Conservation (phyloP, 2,329 filamentous ascomycete genomes). For the Aspergillus pseudoglaucus region DNA sequence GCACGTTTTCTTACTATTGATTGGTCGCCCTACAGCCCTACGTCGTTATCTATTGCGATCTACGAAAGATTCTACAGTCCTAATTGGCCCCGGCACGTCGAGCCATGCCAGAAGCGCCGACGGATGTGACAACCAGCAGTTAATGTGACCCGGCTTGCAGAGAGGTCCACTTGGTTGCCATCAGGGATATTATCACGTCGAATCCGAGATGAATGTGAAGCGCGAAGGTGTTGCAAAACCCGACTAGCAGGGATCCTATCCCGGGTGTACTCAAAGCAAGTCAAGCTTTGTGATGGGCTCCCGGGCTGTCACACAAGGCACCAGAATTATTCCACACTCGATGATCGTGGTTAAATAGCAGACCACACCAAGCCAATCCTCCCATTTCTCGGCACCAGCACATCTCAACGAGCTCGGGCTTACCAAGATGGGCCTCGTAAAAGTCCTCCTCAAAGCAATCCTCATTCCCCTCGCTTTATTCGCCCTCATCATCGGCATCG, state of each 20-base stretch:
- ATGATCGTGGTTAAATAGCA: neutral
- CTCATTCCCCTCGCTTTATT: conserved; percentile 14
- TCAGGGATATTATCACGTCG: neutral
- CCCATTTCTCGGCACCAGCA: neutral
- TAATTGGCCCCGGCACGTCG: neutral
- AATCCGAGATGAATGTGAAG: neutral
- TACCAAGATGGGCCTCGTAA: conserved; percentile 12
- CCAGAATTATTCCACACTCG: neutral
- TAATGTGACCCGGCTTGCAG: neutral
- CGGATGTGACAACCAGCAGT: neutral
- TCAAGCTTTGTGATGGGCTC: neutral
- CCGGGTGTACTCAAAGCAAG: neutral
- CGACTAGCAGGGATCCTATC: neutral
- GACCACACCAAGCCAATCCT: neutral
- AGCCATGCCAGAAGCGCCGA: neutral
- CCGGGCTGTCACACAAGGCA: neutral
- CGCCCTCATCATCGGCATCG: conserved; percentile 5
- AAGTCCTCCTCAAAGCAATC: conserved; percentile 16
- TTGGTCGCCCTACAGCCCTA: conserved; percentile 1
- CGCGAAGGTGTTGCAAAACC: neutral
- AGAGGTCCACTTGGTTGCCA: neutral
- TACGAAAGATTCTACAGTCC: neutral
- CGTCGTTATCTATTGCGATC: neutral
- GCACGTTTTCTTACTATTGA: neutral
- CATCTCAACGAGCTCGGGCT: too few species aligned